Evolutionary conservation across 1,284 basidiomycete species (phyloP), one percentile per base, ranked within the genome.

Genomic region (Tetrapyrgos nigripes): DNA sequence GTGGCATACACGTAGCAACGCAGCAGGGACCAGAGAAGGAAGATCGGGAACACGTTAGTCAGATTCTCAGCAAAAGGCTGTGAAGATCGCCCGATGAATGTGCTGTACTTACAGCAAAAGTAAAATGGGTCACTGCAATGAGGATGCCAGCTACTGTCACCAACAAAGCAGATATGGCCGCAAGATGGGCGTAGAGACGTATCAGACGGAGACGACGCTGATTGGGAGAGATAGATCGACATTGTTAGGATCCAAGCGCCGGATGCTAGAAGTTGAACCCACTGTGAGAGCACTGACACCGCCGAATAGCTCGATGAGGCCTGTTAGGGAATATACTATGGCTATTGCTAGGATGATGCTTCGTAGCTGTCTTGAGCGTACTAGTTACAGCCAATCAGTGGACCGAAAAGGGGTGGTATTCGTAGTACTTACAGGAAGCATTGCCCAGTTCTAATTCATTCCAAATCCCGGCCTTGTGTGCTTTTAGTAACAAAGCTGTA

Each of bases 141-240:
- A 58, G 56, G 29, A 58, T 43, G 8, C 56, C 56, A 9, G 50
- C 46, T 8, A 23, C 35, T n/a, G 56, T 58, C 33, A 58, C 56
- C 14, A 48, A 26, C n/a, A 58, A 37, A 10, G 56, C 56, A 23
- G 56, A 58, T 26, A 45, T 35, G 48, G 52, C 51, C n/a, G 50
- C 50, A 45, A 58, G 9, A 28, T 58, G 56, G 11, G 52, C 49
- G n/a, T 58, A 58, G 26, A 58, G 31, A 26, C 56, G 56, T 8
- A 58, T 58, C 14, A 58, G 28, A 35, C 50, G 50, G 19, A 58
- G 56, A 24, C 56, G 56, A 19, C 50, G 45, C 56, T 58, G 27
- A 40, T 14, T 3, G 9, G 14, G 14, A 33, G 14, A 8, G 31
- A 33, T 8, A n/a, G 17, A 31, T 37, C 9, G n/a, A 23, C 31